These are phyloP conservation scores for Elongisporangium anandrum DNA, from an alignment of 352 stramenopile species.

Conservation along the genomic window DNA sequence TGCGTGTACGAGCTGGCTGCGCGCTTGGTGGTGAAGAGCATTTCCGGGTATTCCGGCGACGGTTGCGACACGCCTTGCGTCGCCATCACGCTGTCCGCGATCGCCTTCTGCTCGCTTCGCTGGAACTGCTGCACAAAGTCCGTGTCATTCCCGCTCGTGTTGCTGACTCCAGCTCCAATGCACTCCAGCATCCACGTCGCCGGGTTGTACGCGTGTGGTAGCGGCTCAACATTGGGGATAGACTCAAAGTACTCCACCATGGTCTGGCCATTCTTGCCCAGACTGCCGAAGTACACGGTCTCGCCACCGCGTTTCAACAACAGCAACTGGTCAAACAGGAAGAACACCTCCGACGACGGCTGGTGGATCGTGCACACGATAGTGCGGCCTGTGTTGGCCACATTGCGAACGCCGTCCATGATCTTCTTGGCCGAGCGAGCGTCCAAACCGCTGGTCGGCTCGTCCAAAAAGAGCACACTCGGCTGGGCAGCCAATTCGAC, in stretches of 20 bases:
- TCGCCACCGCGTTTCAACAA: constrained; percentile 54
- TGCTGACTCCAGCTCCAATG: constrained; percentile 33
- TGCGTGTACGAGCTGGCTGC: too few species aligned
- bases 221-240: constrained; percentile 17
- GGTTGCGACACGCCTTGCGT: too few species aligned
- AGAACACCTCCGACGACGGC: constrained; percentile 78
- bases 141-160: too few species aligned
- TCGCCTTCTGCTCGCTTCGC: too few species aligned
- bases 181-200: constrained; percentile 84
- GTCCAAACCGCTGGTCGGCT: constrained; percentile 84
- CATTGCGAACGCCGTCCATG: constrained; percentile 82
- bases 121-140: too few species aligned
- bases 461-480: constrained; percentile 76
- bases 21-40: too few species aligned
- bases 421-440: constrained; percentile 77
- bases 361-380: constrained; percentile 92
- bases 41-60: too few species aligned
- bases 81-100: too few species aligned
- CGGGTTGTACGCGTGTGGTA: constrained; percentile 81
- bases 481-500: constrained; percentile 77
- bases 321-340: constrained; percentile 79
- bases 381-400: constrained; percentile 62
- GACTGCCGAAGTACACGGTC: constrained; percentile 65
- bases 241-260: constrained; percentile 28
- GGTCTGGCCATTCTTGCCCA: constrained; percentile 33